These are phyloP conservation scores for Imleria badia DNA, from an alignment of 768 basidiomycete species.

Conservation along the genomic window DNA sequence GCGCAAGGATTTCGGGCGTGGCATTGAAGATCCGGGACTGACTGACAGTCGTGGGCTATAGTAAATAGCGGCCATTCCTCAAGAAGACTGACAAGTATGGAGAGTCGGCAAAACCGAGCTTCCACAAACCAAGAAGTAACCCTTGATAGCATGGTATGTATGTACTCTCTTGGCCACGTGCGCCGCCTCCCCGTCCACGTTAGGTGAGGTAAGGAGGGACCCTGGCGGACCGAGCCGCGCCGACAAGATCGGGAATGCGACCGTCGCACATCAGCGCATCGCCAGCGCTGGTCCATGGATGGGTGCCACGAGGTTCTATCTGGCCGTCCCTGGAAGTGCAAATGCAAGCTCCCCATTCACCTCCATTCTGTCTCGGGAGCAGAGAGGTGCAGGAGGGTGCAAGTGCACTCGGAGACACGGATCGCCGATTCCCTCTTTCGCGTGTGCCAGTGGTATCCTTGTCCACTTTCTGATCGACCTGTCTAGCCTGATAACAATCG, in stretches of 20 bases:
- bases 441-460: neutral
- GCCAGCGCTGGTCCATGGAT: constrained; percentile 13
- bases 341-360: constrained; percentile 2
- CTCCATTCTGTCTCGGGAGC: constrained; percentile 9
- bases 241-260: constrained; percentile 21
- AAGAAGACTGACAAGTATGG: constrained; percentile 1
- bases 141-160: neutral
- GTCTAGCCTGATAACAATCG: constrained; percentile 2
- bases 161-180: constrained; percentile 4
- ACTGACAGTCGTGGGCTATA: constrained; percentile 8
- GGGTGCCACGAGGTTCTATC: constrained; percentile 19
- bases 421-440: constrained; percentile 7
- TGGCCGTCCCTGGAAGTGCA: constrained; percentile 14
- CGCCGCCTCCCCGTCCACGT: constrained; percentile 2
- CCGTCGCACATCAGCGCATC: constrained; percentile 17
- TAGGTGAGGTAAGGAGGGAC: constrained; percentile 2
- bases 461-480: constrained; percentile 6
- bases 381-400: neutral
- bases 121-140: neutral
- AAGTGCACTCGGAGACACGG: neutral
- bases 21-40: constrained; percentile 6
- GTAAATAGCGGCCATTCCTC: constrained; percentile 5
- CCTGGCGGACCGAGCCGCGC: constrained; percentile 3
- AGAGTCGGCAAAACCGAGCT: neutral
- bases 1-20: constrained; percentile 2